Evolutionary conservation across 495 filamentous ascomycete species (phyloP).

Genomic region (Tuber melanosporum): DNA sequence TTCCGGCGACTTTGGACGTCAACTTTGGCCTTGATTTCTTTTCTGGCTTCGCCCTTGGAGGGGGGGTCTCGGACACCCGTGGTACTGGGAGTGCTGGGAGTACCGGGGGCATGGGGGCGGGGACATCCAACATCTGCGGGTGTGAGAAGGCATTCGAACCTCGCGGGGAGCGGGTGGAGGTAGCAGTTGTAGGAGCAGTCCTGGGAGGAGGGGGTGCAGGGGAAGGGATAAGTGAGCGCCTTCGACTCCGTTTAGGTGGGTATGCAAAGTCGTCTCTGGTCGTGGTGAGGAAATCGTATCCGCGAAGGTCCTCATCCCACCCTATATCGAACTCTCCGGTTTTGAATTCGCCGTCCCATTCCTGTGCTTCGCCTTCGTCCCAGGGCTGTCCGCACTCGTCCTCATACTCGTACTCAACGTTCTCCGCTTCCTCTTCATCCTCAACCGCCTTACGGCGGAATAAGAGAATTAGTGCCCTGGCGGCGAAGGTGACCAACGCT

Average conservation of each 20-base stretch:
- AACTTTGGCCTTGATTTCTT: neutral
- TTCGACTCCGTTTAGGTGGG: neutral
- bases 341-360: slow-evolving; percentile 5
- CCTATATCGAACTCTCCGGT: neutral
- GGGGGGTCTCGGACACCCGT: neutral
- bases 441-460: neutral
- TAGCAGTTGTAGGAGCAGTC: neutral
- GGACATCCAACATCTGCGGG: neutral
- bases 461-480: neutral
- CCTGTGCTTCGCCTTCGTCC: neutral
- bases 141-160: neutral
- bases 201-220: neutral
- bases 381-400: neutral
- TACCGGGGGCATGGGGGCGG: neutral
- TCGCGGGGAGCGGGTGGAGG: neutral
- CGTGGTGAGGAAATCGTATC: neutral
- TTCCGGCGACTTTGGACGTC: neutral
- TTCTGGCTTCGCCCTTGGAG: neutral
- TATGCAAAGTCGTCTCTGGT: neutral
- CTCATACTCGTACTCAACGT: neutral
- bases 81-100: neutral
- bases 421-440: neutral
- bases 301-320: neutral
- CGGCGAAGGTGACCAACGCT: neutral
- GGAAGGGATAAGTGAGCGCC: too few species aligned